Percentiles rank a stretch among this genome's conserved stretches.
Evolutionary conservation across 306 rosid species (phyloP).

Genomic region (Rubus parviflorus): DNA sequence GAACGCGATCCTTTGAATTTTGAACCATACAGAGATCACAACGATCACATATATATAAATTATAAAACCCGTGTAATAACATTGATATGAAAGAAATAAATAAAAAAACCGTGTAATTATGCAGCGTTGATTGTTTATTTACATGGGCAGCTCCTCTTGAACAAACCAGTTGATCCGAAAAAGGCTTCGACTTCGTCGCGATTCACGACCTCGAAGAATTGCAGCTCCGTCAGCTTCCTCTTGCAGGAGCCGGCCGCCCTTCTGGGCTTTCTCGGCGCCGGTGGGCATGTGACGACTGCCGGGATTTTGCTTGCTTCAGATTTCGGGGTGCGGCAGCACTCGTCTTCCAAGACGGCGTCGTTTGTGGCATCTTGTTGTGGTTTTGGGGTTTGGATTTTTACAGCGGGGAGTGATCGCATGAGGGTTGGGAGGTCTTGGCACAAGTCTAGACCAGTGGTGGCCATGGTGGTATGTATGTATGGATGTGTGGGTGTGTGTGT

Average conservation of each 20-base stretch:
- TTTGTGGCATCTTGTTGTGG: not conserved
- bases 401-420: slow-evolving; percentile 21
- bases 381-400: slow-evolving; percentile 25
- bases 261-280: slow-evolving; percentile 52
- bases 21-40: slow-evolving; percentile 9
- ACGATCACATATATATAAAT: slow-evolving; percentile 5
- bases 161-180: slow-evolving; percentile 37
- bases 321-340: slow-evolving; percentile 45
- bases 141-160: slow-evolving; percentile 44
- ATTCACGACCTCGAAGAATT: slow-evolving; percentile 46
- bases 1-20: not conserved
- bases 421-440: slow-evolving; percentile 35
- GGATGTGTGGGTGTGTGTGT: not conserved
- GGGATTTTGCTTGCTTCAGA: slow-evolving; percentile 45
- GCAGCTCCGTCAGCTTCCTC: slow-evolving; percentile 43
- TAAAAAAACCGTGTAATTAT: not conserved
- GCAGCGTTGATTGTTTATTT: slow-evolving; percentile 21
- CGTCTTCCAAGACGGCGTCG: not conserved
- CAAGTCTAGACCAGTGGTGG: slow-evolving; percentile 45
- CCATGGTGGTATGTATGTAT: slow-evolving; percentile 30
- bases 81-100: not conserved
- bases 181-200: slow-evolving; percentile 47
- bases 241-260: slow-evolving; percentile 37
- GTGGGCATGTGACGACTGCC: slow-evolving; percentile 42
- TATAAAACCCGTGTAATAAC: slow-evolving; percentile 1